These are phyloP conservation scores for Lepidium sativum DNA, from an alignment of 345 rosid genomes.

Conservation along the genomic window DNA sequence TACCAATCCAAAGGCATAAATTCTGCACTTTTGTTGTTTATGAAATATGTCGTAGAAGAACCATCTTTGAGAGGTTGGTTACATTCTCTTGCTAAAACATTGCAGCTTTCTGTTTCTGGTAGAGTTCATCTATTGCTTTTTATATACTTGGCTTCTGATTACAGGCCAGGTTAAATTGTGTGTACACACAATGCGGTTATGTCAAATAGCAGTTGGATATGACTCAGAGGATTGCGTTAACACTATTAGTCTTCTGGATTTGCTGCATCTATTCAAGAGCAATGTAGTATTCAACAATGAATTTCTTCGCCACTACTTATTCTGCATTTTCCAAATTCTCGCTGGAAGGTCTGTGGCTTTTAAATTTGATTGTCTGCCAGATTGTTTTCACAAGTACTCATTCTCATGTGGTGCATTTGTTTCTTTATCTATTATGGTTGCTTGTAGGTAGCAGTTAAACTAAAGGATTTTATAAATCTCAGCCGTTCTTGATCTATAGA, in stretches of 20 bases:
- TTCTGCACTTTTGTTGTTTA: slow-evolving; percentile 64
- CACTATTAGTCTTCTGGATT: slow-evolving; percentile 41
- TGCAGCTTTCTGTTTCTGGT: background rate
- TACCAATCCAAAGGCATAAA: slow-evolving; percentile 73
- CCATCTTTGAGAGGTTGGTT: slow-evolving; percentile 75
- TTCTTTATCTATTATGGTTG: slow-evolving; percentile 2
- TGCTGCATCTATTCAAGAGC: slow-evolving; percentile 72
- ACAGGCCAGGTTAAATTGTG: slow-evolving; percentile 88
- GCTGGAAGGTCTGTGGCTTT: slow-evolving; percentile 59
- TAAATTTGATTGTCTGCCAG: slow-evolving; percentile 4
- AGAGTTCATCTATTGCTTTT: background rate
- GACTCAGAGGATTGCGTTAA: slow-evolving; percentile 40
- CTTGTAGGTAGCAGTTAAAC: background rate
- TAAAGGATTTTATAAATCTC: background rate
- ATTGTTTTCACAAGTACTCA: background rate
- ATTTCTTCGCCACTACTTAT: slow-evolving; percentile 71
- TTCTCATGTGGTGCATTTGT: slow-evolving; percentile 7
- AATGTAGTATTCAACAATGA: slow-evolving; percentile 62
- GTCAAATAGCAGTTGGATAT: slow-evolving; percentile 52
- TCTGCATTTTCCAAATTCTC: slow-evolving; percentile 75
- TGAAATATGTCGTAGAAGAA: slow-evolving; percentile 62
- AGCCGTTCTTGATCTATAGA: background rate
- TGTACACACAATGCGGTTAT: slow-evolving; percentile 68
- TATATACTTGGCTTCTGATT: slow-evolving; percentile 24
- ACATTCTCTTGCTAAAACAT: slow-evolving; percentile 1